phyloP scores from a whole-genome alignment of 768 basidiomycete species.

The Mycena filopes region DNA sequence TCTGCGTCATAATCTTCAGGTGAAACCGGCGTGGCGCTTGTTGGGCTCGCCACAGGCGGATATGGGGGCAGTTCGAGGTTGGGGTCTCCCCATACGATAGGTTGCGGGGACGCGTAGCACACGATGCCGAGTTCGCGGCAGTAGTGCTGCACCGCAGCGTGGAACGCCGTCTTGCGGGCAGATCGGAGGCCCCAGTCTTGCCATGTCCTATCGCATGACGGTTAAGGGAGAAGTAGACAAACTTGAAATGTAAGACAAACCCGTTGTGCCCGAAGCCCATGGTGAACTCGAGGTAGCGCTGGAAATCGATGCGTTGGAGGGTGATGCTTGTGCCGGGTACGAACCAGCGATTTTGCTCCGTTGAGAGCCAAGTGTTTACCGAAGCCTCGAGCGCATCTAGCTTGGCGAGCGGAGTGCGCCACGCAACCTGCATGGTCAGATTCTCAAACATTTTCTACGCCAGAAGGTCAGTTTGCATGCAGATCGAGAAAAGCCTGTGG shows the following conservation, averaged over 20 bases:
- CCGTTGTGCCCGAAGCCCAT: constrained; percentile 71
- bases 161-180: constrained; percentile 78
- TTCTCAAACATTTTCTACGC: constrained; percentile 75
- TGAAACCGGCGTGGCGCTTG: not conserved
- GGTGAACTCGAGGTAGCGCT: constrained; percentile 74
- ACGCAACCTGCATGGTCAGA: constrained; percentile 76
- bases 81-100: constrained; percentile 60
- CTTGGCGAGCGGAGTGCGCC: constrained; percentile 79
- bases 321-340: constrained; percentile 72
- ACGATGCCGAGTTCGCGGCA: constrained; percentile 75
- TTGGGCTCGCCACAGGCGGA: constrained; percentile 12
- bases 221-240: constrained; percentile 14
- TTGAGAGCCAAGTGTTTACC: constrained; percentile 80
- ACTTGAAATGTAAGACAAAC: constrained; percentile 50
- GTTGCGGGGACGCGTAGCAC: constrained; percentile 68
- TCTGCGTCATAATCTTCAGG: constrained; percentile 21
- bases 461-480: constrained; percentile 24
- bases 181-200: constrained; percentile 54
- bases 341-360: constrained; percentile 85
- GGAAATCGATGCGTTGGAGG: constrained; percentile 72
- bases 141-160: constrained; percentile 80
- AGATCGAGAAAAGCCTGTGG: constrained; percentile 9
- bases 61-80: constrained; percentile 35
- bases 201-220: constrained; percentile 53
- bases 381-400: constrained; percentile 74